Conservation (phyloP, 306 rosid species). For the Fragaria vesca region DNA sequence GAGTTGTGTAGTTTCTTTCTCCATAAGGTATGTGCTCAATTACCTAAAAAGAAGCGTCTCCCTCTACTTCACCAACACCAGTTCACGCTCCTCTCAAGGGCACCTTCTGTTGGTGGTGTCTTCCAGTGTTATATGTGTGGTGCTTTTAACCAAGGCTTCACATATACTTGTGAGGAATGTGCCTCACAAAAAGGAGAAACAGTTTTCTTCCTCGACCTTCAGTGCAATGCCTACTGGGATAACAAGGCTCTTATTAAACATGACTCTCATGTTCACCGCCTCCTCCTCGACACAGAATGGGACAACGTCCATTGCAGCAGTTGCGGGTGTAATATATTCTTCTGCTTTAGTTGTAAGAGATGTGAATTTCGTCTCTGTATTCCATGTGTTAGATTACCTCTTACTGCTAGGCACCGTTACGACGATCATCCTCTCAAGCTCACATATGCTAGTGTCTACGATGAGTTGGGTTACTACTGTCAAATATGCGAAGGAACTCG, state of each 20-base stretch:
- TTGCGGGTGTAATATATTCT: background rate
- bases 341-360: background rate
- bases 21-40: background rate
- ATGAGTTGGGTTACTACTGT: background rate
- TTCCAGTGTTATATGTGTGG: background rate
- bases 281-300: background rate
- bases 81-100: background rate
- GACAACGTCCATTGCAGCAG: background rate
- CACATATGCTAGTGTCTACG: background rate
- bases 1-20: background rate
- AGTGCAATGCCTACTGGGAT: background rate
- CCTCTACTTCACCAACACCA: background rate
- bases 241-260: background rate
- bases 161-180: background rate
- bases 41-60: background rate
- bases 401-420: background rate
- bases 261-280: background rate
- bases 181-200: background rate
- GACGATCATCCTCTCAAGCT: conserved; percentile 12
- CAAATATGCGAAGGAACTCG: background rate
- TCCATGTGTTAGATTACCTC: background rate
- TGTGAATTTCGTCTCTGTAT: background rate
- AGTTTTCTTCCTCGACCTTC: background rate
- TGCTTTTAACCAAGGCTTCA: background rate
- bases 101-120: background rate